Base-by-base conservation (phyloP, 306 rosid genomes). In the Corylus americana region DNA sequence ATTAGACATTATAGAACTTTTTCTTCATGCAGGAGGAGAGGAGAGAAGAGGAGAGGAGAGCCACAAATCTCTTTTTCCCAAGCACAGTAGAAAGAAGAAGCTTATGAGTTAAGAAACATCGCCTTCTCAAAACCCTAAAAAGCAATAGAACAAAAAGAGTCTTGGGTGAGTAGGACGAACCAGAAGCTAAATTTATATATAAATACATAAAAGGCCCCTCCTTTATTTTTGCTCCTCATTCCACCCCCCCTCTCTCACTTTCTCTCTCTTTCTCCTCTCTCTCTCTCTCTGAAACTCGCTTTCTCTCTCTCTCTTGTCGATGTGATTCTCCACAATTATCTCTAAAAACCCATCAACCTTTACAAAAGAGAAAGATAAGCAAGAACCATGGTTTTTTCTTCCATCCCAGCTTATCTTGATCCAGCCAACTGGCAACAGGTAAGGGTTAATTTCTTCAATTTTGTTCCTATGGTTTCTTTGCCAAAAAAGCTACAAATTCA, bases 391-490 rank as follows among this genome's bases (percentile, higher is more conserved):
- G 94, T 87, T 81, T 94, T 92, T 86, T 83, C 98, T 59, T 91
- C 98, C 81, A 85, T 91, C 77, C 95, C 97, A 83, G 79, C 97
- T 86, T 91, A 89, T 92, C 88, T 89, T 84, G 98, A 94, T 88
- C 94, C 92, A 70, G 74, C 89, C 92, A 91, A 91, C 81, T 94
- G 98, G 98, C 97, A 91, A 83, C 96, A 93, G 92, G 97, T 87
- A 75, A 83, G 67, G 69, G 53, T 74, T 42, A 5, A 0, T 42
- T 86, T 77, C 87, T 79, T 81, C 80, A 72, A 71, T 80, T 80
- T 39, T 76, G 69, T 53, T 76, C 72, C 47, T 71, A 76, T 47
- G 44, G 55, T 48, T 51, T 67, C 58, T 74, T 55, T 53, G 47
- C 31, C 11, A 53, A 77, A 77, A 77, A 77, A 39, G 59, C 39